Conservation (phyloP, 495 filamentous ascomycete species). For the Rhypophila decipiens region DNA sequence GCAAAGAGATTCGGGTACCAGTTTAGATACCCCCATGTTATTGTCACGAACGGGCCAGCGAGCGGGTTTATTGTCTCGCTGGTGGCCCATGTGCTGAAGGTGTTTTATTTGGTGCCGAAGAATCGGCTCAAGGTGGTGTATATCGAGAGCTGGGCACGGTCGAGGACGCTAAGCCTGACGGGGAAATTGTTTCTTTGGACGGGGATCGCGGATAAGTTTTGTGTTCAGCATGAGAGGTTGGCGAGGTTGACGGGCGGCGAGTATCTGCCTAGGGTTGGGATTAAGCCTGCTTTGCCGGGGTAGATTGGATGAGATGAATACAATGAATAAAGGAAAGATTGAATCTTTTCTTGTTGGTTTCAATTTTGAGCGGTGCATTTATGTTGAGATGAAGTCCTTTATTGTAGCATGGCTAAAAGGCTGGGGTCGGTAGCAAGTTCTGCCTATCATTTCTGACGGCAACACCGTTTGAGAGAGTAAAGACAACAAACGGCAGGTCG, state of each 20-base stretch:
- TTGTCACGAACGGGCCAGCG: constrained; percentile 85
- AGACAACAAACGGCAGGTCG: no score
- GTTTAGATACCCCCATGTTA: constrained; percentile 46
- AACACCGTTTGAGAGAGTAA: no score
- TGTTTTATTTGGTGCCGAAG: constrained; percentile 41
- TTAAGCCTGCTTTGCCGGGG: neutral
- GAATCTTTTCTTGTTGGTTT: no score
- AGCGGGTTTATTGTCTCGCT: constrained; percentile 74
- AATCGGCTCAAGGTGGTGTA: constrained; percentile 59
- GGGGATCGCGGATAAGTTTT: constrained; percentile 36
- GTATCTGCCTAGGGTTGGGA: constrained; percentile 3
- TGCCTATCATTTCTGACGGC: no score
- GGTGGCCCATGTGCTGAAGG: constrained; percentile 60
- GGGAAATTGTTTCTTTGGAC: constrained; percentile 56
- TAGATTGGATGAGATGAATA: neutral
- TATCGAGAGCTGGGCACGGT: constrained; percentile 86
- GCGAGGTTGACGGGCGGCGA: constrained; percentile 3
- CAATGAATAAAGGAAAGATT: no score
- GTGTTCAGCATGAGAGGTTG: constrained; percentile 32
- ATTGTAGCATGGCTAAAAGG: no score
- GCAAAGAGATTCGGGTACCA: constrained; percentile 24
- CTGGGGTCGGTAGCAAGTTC: no score
- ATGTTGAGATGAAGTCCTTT: no score
- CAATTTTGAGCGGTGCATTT: neutral
- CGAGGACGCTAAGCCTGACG: constrained; percentile 70